Percentiles rank a stretch among this genome's conserved stretches.
Conservation (phyloP, 2,329 filamentous ascomycete species). For the Pochonia chlamydosporia region DNA sequence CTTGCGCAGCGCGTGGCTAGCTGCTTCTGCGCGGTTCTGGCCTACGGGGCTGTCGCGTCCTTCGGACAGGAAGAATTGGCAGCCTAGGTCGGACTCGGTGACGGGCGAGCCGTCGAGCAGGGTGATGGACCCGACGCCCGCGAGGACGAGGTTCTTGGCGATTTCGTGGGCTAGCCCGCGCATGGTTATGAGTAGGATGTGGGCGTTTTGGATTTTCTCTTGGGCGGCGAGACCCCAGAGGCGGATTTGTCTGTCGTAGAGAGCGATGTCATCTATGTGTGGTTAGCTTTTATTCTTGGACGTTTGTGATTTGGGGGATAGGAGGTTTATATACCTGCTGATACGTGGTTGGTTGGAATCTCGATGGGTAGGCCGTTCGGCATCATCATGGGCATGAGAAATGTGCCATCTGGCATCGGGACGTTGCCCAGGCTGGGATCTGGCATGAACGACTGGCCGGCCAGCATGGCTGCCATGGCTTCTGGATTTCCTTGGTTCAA, state of each 20-base stretch:
- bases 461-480: constrained; percentile 18
- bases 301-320: not conserved
- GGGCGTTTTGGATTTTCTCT: constrained; percentile 82
- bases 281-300: not conserved
- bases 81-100: constrained; percentile 72
- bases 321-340: constrained; percentile 22
- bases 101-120: constrained; percentile 75
- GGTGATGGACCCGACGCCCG: constrained; percentile 85
- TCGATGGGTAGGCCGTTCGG: constrained; percentile 19
- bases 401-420: constrained; percentile 19
- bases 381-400: constrained; percentile 26
- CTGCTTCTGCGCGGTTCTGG: constrained; percentile 78
- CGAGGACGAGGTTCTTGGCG: constrained; percentile 93
- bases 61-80: constrained; percentile 72
- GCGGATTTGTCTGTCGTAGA: constrained; percentile 95
- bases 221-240: constrained; percentile 96
- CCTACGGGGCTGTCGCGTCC: constrained; percentile 61
- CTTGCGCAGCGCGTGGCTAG: constrained; percentile 69
- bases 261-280: constrained; percentile 77
- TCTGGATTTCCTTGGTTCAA: constrained; percentile 3
- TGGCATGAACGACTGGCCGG: constrained; percentile 17
- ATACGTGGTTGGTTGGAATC: constrained; percentile 21
- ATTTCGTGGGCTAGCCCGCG: constrained; percentile 89
- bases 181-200: constrained; percentile 83
- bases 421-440: constrained; percentile 20